A percentile compares a stretch with the other conserved stretches of the same genome.
These are phyloP conservation scores for Apiotrichum siamense DNA, from an alignment of 1,284 basidiomycete species.

Conservation along the genomic window DNA sequence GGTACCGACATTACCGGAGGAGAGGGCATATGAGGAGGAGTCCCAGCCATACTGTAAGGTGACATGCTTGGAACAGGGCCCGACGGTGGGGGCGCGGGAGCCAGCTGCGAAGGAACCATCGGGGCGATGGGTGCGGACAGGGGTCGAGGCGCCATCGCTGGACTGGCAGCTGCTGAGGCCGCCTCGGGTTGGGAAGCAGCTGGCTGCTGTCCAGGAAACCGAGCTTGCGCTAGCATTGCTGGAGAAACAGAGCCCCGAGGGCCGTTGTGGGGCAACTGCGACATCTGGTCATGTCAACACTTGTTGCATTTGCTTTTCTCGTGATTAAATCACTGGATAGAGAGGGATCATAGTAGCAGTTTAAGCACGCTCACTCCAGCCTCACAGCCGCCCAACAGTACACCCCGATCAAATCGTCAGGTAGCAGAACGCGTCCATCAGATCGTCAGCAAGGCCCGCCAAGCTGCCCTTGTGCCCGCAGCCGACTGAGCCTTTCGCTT, in stretches of 20 bases:
- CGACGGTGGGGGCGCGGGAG: background rate
- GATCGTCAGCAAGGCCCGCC: slow-evolving; percentile 20
- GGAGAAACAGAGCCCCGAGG: background rate
- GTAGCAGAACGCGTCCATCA: slow-evolving; percentile 28
- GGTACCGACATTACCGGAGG: too few species aligned
- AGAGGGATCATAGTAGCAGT: slow-evolving; percentile 42
- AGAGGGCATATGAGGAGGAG: too few species aligned
- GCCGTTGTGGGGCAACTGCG: slow-evolving; percentile 16
- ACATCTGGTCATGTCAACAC: slow-evolving; percentile 22
- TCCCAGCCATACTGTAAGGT: too few species aligned
- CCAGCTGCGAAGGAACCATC: background rate
- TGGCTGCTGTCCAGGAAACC: background rate
- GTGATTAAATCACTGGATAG: background rate
- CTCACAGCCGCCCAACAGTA: slow-evolving; percentile 21
- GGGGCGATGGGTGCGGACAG: background rate
- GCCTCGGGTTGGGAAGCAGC: background rate
- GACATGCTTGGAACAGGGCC: too few species aligned
- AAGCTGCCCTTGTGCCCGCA: slow-evolving; percentile 14
- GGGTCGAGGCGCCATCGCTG: background rate
- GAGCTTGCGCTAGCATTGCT: background rate
- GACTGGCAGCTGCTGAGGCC: background rate
- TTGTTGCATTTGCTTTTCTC: background rate
- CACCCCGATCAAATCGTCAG: slow-evolving; percentile 22
- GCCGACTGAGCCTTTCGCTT: slow-evolving; percentile 2
- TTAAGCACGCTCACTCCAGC: slow-evolving; percentile 34